These are phyloP conservation scores for Dendrocalamus latiflorus DNA, from an alignment of 202 grass and related monocot species.

Conservation along the genomic window DNA sequence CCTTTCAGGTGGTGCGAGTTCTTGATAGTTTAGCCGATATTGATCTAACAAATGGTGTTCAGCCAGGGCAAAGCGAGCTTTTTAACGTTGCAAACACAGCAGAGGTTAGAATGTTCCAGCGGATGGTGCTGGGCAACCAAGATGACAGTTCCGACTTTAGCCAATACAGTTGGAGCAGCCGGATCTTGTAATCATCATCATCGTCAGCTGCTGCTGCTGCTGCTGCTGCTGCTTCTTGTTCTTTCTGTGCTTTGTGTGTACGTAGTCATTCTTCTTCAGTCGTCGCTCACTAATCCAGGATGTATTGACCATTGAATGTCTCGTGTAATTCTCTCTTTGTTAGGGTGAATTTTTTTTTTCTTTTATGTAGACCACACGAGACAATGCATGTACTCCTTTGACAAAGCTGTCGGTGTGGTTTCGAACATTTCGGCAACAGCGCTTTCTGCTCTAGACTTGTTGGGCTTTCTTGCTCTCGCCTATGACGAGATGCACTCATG, in stretches of 20 bases:
- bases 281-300: background rate
- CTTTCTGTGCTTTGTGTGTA: background rate
- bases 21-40: conserved; percentile 72
- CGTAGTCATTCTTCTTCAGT: background rate
- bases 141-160: conserved; percentile 61
- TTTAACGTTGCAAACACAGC: conserved; percentile 67
- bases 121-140: conserved; percentile 66
- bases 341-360: background rate
- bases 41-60: conserved; percentile 81
- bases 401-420: background rate
- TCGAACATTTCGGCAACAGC: too few species aligned
- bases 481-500: background rate
- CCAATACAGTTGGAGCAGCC: conserved; percentile 44
- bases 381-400: background rate
- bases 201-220: too few species aligned
- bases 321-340: background rate
- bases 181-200: conserved; percentile 20
- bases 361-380: background rate
- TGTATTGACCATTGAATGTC: background rate
- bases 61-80: conserved; percentile 73
- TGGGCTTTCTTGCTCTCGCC: background rate
- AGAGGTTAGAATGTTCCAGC: conserved; percentile 68
- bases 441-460: background rate
- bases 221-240: background rate
- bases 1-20: conserved; percentile 70